phyloP scores from a whole-genome alignment of 371 early-diverging fungal genomes.

The Haplosporangium sp. region DNA sequence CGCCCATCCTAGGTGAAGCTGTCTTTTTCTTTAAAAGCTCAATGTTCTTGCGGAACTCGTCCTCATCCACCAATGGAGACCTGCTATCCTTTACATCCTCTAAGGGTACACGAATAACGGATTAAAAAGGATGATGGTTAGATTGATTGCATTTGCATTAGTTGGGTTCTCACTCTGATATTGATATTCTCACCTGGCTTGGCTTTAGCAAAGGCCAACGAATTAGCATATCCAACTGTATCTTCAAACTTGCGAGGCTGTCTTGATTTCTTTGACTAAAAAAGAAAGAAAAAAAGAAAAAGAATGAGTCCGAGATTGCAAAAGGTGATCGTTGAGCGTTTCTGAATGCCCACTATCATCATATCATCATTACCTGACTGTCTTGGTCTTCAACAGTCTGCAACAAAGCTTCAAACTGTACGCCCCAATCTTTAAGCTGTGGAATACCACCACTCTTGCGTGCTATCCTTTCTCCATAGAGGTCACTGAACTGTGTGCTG shows the following conservation, averaged over 20 bases:
- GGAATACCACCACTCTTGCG: constrained; percentile 24
- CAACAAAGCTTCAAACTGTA: constrained; percentile 51
- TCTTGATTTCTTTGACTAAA: constrained; percentile 56
- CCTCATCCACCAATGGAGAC: constrained; percentile 62
- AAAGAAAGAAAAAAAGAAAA: neutral
- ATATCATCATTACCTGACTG: constrained; percentile 18
- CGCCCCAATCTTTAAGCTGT: constrained; percentile 46
- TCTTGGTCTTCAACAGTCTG: constrained; percentile 54
- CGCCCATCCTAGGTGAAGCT: constrained; percentile 51
- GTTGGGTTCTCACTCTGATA: neutral
- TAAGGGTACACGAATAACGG: neutral
- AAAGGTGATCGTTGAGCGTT: neutral
- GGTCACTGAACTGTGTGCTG: constrained; percentile 40
- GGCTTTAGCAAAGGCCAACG: constrained; percentile 77
- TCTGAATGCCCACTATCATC: neutral
- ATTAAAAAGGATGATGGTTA: no score
- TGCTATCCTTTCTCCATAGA: constrained; percentile 40
- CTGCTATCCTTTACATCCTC: constrained; percentile 23
- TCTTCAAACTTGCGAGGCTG: constrained; percentile 88
- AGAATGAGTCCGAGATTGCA: neutral
- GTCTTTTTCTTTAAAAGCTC: constrained; percentile 59
- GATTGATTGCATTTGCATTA: neutral
- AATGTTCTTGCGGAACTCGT: constrained; percentile 74
- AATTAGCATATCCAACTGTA: constrained; percentile 82
- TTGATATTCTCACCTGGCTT: constrained; percentile 56